Percentiles rank a stretch among this genome's conserved stretches.
These are phyloP conservation scores for Ceriops zippeliana DNA, from an alignment of 345 rosid genomes.

Conservation along the genomic window DNA sequence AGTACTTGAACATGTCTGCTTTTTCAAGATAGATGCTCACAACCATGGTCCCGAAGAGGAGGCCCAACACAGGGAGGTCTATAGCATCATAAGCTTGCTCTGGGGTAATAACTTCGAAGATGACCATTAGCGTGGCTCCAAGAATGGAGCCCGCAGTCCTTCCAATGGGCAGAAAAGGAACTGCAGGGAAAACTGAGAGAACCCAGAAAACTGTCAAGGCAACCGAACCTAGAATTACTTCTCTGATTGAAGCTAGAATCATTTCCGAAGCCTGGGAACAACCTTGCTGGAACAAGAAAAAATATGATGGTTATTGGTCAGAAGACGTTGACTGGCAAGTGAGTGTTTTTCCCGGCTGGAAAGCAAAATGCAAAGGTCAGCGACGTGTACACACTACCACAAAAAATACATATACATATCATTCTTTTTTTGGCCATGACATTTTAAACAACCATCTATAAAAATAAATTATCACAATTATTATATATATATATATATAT, in stretches of 20 bases:
- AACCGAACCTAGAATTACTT: slow-evolving; percentile 61
- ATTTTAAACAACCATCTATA: too few relatives aligned
- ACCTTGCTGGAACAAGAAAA: too few relatives aligned
- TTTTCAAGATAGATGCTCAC: slow-evolving; percentile 73
- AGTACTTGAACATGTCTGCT: slow-evolving; percentile 75
- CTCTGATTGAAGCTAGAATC: slow-evolving; percentile 49
- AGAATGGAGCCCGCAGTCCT: slow-evolving; percentile 85
- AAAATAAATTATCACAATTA: too few relatives aligned
- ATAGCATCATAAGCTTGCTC: slow-evolving; percentile 76
- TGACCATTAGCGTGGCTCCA: slow-evolving; percentile 83
- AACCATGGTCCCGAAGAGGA: slow-evolving; percentile 88
- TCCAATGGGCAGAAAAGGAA: slow-evolving; percentile 73
- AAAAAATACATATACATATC: too few relatives aligned
- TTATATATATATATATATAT: too few relatives aligned
- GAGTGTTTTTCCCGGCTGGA: too few relatives aligned
- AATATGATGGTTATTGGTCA: too few relatives aligned
- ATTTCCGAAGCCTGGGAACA: slow-evolving; percentile 15
- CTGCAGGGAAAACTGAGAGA: slow-evolving; percentile 74
- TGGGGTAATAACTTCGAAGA: slow-evolving; percentile 60
- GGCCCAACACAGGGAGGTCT: slow-evolving; percentile 78
- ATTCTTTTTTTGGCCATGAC: too few relatives aligned
- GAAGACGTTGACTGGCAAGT: too few relatives aligned
- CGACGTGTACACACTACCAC: too few relatives aligned
- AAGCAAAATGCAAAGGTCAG: too few relatives aligned
- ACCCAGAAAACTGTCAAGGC: slow-evolving; percentile 82